Evolutionary conservation across 2,329 filamentous ascomycete genomes (phyloP), one percentile per base, ranked within the genome.

Genomic region (Diplodia intermedia): DNA sequence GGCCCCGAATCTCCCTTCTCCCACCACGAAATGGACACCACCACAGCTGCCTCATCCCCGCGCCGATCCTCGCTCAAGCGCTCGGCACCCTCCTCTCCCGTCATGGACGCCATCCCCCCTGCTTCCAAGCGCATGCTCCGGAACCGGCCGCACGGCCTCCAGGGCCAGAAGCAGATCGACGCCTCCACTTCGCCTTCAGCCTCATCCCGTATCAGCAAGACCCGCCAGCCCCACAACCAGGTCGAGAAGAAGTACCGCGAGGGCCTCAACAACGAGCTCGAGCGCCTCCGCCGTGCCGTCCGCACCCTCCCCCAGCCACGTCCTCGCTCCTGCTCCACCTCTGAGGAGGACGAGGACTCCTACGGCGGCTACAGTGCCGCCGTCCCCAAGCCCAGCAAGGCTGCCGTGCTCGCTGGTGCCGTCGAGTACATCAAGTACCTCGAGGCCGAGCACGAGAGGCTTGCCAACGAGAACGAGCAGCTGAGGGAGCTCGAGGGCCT

Each of bases 151-250:
- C 57, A 53, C n/a, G 67, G 66, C 40, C 60, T 55, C 43, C 65
- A 69, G 60, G 31, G 47, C 43, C 60, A 63, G 43, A 50, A 66
- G 54, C 54, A 40, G 50, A 40, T 49, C 52, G 56, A 68, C 36
- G 49, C 14, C 63, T 56, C 65, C 12, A 18, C 53, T 8, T 38
- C 66, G 3, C 36, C 56, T 38, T 61, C 67, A 18, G 36, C 68
- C 29, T 67, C 67, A 18, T 65, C 50, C 69, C 71, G n/a, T 52
- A 31, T 26, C 69, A 49, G 26, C 66, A 63, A 68, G 57, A 68
- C 68, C 23, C 71, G 69, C 70, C 72, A 72, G n/a, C 77, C 77
- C 14, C 77, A 79, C 71, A 78, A 78, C 62, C 76, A 79, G 66
- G 75, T 78, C 54, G 74, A 76, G 69, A 72, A 74, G 68, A 76